Base-by-base conservation (phyloP, 768 basidiomycete species). In the Myochromella boudieri region DNA sequence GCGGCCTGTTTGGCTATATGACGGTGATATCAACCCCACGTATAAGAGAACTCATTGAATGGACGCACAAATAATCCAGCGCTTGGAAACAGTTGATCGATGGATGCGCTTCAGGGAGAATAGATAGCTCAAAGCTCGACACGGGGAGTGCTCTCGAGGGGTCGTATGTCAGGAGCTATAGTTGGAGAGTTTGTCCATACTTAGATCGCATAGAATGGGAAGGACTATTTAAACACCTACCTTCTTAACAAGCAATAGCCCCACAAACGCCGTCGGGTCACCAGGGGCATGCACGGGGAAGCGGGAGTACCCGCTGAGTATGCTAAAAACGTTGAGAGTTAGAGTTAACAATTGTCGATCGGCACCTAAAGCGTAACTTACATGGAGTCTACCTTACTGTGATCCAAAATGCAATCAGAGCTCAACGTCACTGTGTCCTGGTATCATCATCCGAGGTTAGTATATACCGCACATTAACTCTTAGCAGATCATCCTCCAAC, bases 1-100 rank as follows among this genome's bases (percentile, higher is more conserved):
- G 33, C 95, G 82, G 2, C 95, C 95, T 0, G 94, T 95, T 75
- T 97, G 95, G 68, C 87, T 90, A 41, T 4, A 14, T 18, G 14
- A 7, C 26, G n/a, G 3, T 50, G 12, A n/a, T n/a, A n/a, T n/a
- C n/a, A n/a, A n/a, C n/a, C n/a, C n/a, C n/a, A n/a, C n/a, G n/a
- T n/a, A n/a, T n/a, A n/a, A n/a, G n/a, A n/a, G n/a, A n/a, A n/a
- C n/a, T n/a, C n/a, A n/a, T n/a, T 10, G 2, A 8, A 52, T 12
- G 11, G 10, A 33, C 80, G 28, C 58, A 90, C 88, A 91, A 95
- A 61, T 94, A 95, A 62, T 97, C 93, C 36, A 97, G 67, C 0
- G 93, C 93, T 62, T 97, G 92, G 72, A 97, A 92, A 58, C 90
- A 97, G 58, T 91, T 95, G 61, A 97, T 95, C 8, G 80, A 77